Evolutionary conservation across 2,329 filamentous ascomycete species (phyloP), one percentile per base, ranked within the genome.

Genomic region (Colletotrichum viniferum): DNA sequence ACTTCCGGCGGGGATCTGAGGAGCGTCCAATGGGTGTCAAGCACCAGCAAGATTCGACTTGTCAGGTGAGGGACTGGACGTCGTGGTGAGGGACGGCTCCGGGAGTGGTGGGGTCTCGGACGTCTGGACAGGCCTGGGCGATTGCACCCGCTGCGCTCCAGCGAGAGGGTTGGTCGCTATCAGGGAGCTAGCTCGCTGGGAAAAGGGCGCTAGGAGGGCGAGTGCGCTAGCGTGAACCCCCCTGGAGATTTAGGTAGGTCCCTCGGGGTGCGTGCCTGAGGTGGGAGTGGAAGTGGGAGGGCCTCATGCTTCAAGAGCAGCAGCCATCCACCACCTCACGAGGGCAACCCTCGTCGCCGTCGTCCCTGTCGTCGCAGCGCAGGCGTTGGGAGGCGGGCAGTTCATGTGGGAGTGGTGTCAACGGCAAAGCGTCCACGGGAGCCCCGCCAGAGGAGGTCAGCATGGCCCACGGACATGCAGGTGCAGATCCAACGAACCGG

Each of bases 191-290:
- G 43, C 34, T 21, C 18, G 56, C n/a, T 34, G 38, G 12, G 28
- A 26, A 43, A 56, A 13, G 48, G 56, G 21, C 72, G 61, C 72
- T 65, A 66, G 30, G 34, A 21, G 30, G 43, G 69, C 34, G 38
- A 62, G 9, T 56, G 43, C 69, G 69, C 62, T 75, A 73, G 73
- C 73, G 73, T 43, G 62, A 75, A 75, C 73, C 43, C 38, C 69
- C 68, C 38, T 56, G 38, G 72, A 66, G 38, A 24, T n/a, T 52
- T 55, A 13, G 55, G 56, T 68, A 13, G 61, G 56, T 68, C 58
- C 52, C n/a, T 69, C 65, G 43, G 43, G 43, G 48, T 68, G 65
- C 34, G 43, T 48, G 24, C 61, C 61, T 26, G 38, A 48, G 38
- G 38, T 48, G 38, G 38, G 38, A 48, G 38, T 3, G 38, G 61